Percentiles rank a stretch among this genome's conserved stretches.
Evolutionary conservation across 805 yeast genomes (phyloP).

Genomic region (Ogataea ramenticola): DNA sequence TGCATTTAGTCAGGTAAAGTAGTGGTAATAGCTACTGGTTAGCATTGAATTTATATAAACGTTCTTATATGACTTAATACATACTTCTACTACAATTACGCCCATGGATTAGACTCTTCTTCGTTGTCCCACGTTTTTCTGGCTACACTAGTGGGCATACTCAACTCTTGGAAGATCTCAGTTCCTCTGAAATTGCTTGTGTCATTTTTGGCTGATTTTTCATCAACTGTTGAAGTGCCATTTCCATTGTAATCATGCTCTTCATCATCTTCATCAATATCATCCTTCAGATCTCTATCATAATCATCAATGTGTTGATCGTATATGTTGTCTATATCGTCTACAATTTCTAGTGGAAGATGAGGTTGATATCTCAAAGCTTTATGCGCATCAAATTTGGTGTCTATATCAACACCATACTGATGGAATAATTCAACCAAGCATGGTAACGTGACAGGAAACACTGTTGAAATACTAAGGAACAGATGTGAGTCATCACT

Average conservation of each 20-base stretch:
- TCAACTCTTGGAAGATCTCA: constrained; percentile 41
- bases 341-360: constrained; percentile 62
- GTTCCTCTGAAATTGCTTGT: constrained; percentile 27
- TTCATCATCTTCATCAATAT: constrained; percentile 7
- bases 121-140: constrained; percentile 49
- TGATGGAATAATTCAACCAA: constrained; percentile 59
- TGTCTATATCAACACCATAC: constrained; percentile 70
- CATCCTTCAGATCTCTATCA: constrained; percentile 1
- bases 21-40: too few species aligned
- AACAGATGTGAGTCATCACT: constrained; percentile 25
- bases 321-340: constrained; percentile 61
- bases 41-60: too few species aligned
- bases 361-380: constrained; percentile 62
- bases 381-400: constrained; percentile 44
- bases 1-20: too few species aligned
- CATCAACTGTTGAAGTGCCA: too few species aligned
- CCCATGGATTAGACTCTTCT: constrained; percentile 67
- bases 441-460: constrained; percentile 65
- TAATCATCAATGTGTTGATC: constrained; percentile 29
- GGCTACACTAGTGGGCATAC: constrained; percentile 40
- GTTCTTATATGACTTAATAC: too few species aligned
- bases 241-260: constrained; percentile 18
- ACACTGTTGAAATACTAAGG: constrained; percentile 45
- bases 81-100: too few species aligned
- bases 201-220: constrained; percentile 1